Evolutionary conservation across 1,139 yeast species (phyloP).

Genomic region (Geotrichum candidum): DNA sequence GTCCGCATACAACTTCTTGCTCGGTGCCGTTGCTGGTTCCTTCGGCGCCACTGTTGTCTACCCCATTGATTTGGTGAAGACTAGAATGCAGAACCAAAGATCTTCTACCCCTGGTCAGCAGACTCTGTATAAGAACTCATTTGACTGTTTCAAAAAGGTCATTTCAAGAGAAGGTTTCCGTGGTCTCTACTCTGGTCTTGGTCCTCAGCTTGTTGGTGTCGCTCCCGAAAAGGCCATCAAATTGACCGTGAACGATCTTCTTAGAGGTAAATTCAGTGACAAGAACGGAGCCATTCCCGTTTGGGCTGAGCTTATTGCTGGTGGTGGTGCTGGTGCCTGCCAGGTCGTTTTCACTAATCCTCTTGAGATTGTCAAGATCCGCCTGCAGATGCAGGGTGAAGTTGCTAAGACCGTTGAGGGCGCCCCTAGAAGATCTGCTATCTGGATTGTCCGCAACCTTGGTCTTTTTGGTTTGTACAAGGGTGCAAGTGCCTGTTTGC

Average conservation of each 20-base stretch:
- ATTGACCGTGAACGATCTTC: conserved; percentile 85
- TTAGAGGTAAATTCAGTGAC: conserved; percentile 66
- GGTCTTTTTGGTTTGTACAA: conserved; percentile 84
- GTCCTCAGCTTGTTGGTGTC: conserved; percentile 92
- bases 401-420: conserved; percentile 42
- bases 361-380: conserved; percentile 88
- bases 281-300: conserved; percentile 50
- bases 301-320: conserved; percentile 75
- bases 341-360: conserved; percentile 97
- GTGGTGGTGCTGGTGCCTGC: conserved; percentile 93
- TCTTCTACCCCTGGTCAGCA: conserved; percentile 49
- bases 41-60: conserved; percentile 98
- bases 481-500: conserved; percentile 86
- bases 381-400: conserved; percentile 91
- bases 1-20: conserved; percentile 77
- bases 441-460: conserved; percentile 67
- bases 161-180: conserved; percentile 68
- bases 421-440: conserved; percentile 49
- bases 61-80: conserved; percentile 93
- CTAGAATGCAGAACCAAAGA: conserved; percentile 96
- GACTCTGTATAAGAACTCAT: conserved; percentile 63
- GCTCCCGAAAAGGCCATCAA: conserved; percentile 98
- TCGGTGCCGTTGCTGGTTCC: conserved; percentile 96
- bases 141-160: conserved; percentile 82
- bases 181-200: conserved; percentile 91